Evolutionary conservation across 2,329 filamentous ascomycete genomes (phyloP), one percentile per base, ranked within the genome.

Genomic region (Cordyceps javanica): DNA sequence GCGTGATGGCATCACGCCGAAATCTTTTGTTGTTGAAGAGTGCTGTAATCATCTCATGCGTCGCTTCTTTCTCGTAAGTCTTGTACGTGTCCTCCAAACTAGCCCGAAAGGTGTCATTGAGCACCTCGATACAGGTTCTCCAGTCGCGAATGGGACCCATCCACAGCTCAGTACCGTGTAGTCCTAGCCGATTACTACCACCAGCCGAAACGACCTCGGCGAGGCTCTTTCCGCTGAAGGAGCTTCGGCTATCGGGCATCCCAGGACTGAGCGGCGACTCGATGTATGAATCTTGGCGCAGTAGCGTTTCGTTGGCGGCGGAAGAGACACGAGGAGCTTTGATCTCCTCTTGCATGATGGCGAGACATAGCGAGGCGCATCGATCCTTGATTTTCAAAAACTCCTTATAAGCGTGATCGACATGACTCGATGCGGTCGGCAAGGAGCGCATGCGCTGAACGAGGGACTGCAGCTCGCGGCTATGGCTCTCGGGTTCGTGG

Each of bases 41-140:
- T 2, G 67, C 65, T 19, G 78, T 73, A 3, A 77, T 63, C 66
- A 77, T 75, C 28, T 73, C 69, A 7, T 68, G 68, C 0, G 76
- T 76, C 5, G 73, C 73, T 38, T 75, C 71, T 7, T 70, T 72
- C 59, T 79, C 75, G 54, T 77, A 76, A 25, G 67, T 72, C 59
- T 71, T 73, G 60, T 81, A 80, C 1, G 75, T 78, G 21, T 74
- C 71, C 2, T 71, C 65, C 1, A 81, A 64, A 42, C 71, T 75
- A n/a, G 62, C 65, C 57, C 69, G 69, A 21, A 79, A 70, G 3
- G 72, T 70, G 8, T 76, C 72, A 6, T 73, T 65, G 42, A 82
- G 66, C 1, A 65, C 61, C 55, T 78, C 73, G 21, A 80, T 68
- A 38, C 72, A 72, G 1, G 63, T 62, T 62, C 73, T 76, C 74